These are phyloP conservation scores for Monascus ruber DNA, from an alignment of 2,329 filamentous ascomycete species.

Conservation along the genomic window DNA sequence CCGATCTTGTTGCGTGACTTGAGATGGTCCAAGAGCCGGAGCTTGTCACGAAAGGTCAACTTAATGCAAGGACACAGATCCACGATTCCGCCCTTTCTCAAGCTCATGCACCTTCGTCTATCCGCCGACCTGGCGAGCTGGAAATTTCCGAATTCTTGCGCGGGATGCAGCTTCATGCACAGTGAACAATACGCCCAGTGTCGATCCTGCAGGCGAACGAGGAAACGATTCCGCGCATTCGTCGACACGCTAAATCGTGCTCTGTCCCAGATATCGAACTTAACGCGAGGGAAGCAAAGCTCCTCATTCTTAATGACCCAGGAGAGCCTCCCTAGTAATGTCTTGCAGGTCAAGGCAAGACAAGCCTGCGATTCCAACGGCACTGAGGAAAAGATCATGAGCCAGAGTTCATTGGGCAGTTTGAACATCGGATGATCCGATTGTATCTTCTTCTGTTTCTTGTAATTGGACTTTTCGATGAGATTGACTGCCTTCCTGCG, in stretches of 20 bases:
- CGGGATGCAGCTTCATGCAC: not conserved
- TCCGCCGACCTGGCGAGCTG: not conserved
- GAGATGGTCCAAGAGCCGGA: slow-evolving; percentile 22
- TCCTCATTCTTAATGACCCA: not conserved
- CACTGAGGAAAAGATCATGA: not conserved
- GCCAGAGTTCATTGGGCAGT: not conserved
- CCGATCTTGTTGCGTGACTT: slow-evolving; percentile 13
- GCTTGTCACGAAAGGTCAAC: not conserved
- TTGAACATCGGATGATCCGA: not conserved
- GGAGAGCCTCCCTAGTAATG: not conserved
- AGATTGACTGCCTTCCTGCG: not conserved
- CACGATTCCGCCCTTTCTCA: not conserved
- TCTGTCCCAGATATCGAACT: not conserved
- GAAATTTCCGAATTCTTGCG: not conserved
- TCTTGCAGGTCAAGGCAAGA: not conserved
- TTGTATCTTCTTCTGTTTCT: not conserved
- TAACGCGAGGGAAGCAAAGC: not conserved
- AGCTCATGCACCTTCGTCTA: not conserved
- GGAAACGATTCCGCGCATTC: not conserved
- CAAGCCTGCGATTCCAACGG: not conserved
- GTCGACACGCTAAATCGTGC: not conserved
- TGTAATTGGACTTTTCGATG: not conserved
- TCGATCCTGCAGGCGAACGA: not conserved
- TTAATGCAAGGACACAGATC: not conserved
- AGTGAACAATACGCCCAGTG: not conserved